Base-by-base conservation (phyloP, 768 basidiomycete species). In the Tylopilus felleus region DNA sequence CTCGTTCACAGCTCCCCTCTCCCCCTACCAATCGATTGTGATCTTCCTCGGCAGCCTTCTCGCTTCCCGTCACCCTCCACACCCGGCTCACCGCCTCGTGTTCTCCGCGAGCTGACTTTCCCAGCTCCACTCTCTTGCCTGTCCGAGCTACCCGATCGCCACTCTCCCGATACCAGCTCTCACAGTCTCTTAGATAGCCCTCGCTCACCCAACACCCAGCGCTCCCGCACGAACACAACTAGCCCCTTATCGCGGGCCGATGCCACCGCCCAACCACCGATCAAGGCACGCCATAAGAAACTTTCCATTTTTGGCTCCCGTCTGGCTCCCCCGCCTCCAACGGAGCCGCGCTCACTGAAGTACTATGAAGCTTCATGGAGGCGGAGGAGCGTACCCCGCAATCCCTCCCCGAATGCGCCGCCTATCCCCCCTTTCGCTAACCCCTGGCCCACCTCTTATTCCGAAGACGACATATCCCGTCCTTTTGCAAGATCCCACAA, bases 41-140 rank as follows among this genome's bases (percentile, higher is more conserved):
- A 80, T 46, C 68, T 60, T 39, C 67, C 75, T 5, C 67, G 67
- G 5, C 71, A 60, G 12, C 50, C 61, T 21, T 53, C 48, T 52
- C 66, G 53, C 21, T 52, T 61, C 23, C 51, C 60, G 13, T 60
- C 43, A 0, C 60, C 63, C 2, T 40, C 57, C 16, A 47, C 53
- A 5, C 47, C 61, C 44, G 53, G 57, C 29, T 60, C 63, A 1
- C 65, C 69, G 53, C 66, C 66, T 63, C 65, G 68, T 53, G 67
- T 56, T 36, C 66, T 74, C 36, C 74, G 83, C 43, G 82, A 88
- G 58, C 77, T 92, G 52, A 81, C 78, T 9, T 90, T 91, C 67
- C 90, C 90, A 22, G 80, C 86, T 7, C 90, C 90, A 0, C 74
- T 92, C 5, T 84, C 84, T 14, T 82, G 79, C 56, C 54, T 46